phyloP scores from a whole-genome alignment of 805 yeast genomes.

The Nakazawaea holstii region DNA sequence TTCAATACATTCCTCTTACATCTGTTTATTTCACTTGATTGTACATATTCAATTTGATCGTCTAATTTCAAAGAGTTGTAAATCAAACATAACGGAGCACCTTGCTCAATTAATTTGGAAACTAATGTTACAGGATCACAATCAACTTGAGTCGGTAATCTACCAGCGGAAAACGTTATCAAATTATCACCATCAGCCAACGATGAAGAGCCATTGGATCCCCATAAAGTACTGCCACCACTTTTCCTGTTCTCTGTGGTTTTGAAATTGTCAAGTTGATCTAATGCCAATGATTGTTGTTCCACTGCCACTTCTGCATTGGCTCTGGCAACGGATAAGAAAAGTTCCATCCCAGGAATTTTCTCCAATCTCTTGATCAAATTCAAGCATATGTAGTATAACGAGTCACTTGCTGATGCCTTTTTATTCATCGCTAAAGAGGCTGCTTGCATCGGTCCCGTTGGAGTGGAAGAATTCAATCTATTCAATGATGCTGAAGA shows the following conservation, averaged over 20 bases:
- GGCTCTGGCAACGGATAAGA: slow-evolving; percentile 55
- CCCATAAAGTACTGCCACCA: background rate
- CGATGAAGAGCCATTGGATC: slow-evolving; percentile 1
- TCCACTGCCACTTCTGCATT: slow-evolving; percentile 67
- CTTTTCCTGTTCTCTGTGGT: slow-evolving; percentile 6
- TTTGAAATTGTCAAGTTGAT: slow-evolving; percentile 23
- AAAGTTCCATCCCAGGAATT: slow-evolving; percentile 66
- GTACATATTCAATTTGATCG: slow-evolving; percentile 47
- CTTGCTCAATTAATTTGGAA: slow-evolving; percentile 85
- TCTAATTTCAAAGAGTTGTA: slow-evolving; percentile 65
- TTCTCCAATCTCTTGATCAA: slow-evolving; percentile 50
- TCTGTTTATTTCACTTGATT: slow-evolving; percentile 75
- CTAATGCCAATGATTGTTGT: slow-evolving; percentile 56
- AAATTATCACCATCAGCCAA: slow-evolving; percentile 29
- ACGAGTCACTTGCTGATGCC: slow-evolving; percentile 59
- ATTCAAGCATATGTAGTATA: slow-evolving; percentile 59
- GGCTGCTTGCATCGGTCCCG: slow-evolving; percentile 40
- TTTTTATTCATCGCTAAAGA: slow-evolving; percentile 54
- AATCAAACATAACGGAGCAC: slow-evolving; percentile 83
- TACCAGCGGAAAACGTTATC: slow-evolving; percentile 69
- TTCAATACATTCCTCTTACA: slow-evolving; percentile 89
- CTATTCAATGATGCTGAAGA: slow-evolving; percentile 13
- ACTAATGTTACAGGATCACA: slow-evolving; percentile 92
- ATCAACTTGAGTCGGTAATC: slow-evolving; percentile 62
- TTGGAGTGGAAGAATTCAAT: slow-evolving; percentile 20